phyloP scores from a whole-genome alignment of 2,329 filamentous ascomycete species.

The Colletotrichum gloeosporioides region DNA sequence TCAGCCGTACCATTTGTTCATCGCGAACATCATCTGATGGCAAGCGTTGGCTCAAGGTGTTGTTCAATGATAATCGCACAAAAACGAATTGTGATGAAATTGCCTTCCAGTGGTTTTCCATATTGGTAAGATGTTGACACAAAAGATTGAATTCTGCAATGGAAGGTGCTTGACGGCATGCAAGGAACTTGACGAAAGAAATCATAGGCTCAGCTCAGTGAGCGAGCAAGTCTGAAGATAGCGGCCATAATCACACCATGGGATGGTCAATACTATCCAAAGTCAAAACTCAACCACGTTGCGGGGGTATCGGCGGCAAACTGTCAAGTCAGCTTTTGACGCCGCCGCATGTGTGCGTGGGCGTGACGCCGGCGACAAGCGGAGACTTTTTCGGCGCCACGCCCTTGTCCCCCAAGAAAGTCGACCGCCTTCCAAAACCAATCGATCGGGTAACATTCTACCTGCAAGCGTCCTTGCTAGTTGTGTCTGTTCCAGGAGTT shows the following conservation, averaged over 20 bases:
- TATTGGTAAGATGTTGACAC: background rate
- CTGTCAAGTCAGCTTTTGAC: background rate
- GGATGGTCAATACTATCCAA: background rate
- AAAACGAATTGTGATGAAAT: background rate
- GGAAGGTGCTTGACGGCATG: background rate
- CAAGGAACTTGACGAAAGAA: background rate
- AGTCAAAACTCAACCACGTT: background rate
- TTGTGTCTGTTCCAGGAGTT: too few species aligned
- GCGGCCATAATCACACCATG: background rate
- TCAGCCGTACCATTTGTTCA: background rate
- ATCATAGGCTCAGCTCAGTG: background rate
- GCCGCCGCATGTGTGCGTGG: background rate
- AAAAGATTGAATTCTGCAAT: background rate
- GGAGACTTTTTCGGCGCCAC: background rate
- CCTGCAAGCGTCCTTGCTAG: too few species aligned
- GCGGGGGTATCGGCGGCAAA: background rate
- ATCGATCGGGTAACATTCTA: too few species aligned
- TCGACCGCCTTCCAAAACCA: background rate
- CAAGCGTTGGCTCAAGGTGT: background rate
- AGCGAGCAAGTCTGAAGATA: background rate
- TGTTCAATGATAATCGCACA: background rate
- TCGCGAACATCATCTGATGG: background rate
- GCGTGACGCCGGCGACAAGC: background rate
- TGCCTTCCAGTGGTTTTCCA: background rate
- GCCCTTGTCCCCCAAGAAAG: background rate